Base-by-base conservation (phyloP, 805 yeast genomes). In the Metschnikowia kunwiensis region DNA sequence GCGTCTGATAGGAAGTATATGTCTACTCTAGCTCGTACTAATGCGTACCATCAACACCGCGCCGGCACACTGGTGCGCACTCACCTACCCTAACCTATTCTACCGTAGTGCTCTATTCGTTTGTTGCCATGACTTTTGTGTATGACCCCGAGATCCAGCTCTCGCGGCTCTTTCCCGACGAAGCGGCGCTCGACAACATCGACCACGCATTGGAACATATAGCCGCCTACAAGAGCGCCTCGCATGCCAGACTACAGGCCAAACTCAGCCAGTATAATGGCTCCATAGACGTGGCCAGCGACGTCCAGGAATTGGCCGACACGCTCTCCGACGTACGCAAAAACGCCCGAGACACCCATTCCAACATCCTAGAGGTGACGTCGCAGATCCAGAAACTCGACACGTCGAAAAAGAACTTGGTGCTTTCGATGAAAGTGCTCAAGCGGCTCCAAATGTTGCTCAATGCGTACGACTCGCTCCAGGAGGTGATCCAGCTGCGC, bases 381-480 rank as follows among this genome's bases (percentile, higher is more conserved):
- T 69, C 76, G 4, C 82, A 81, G 25, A 88, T 93, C 43, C 83
- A 86, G 48, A 64, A 72, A 15, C 68, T 93, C 41, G 97, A 93
- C 59, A 77, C 75, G 33, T 80, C 89, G 23, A 93, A 93, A 65
- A 78, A 77, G 54, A 93, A 93, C 57, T 65, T 93, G 32, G 89
- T 87, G 2, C 69, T 78, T 18, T 78, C 93, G 8, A 86, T 93
- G 85, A 86, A 94, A 1, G 79, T 88, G 24, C 68, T 91, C 47
- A 86, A 91, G 51, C 74, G 96, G 43, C 67, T 93, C 24, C 95
- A 88, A 53, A 89, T 89, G 86, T 68, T 93, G 32, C 72, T 85
- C 5, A 79, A 77, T 14, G 89, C 94, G 2, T 80, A 79, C 55
- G 79, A 78, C 27, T 76, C 77, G 44, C 68, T 87, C 30, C 70